Evolutionary conservation across 1,284 basidiomycete genomes (phyloP).

Genomic region (Cutaneotrichosporon sp.): DNA sequence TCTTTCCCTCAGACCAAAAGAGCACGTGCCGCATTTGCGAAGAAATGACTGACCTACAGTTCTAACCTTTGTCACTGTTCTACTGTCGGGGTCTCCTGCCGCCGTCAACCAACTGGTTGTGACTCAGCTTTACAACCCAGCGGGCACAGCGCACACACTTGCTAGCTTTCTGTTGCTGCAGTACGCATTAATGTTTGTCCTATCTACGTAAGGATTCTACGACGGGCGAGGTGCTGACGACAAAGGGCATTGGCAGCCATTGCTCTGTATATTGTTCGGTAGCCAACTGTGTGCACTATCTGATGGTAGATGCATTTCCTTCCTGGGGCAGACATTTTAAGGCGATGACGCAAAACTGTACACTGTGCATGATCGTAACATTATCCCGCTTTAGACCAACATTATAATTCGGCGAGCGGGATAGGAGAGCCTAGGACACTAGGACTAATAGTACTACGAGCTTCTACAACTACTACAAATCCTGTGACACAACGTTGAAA

Average conservation of each 20-base stretch:
- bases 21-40: conserved; percentile 24
- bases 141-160: conserved; percentile 43
- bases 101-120: conserved; percentile 46
- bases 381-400: too few relatives aligned
- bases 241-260: conserved; percentile 31
- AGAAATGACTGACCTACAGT: conserved; percentile 32
- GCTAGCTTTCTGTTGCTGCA: conserved; percentile 43
- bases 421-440: too few relatives aligned
- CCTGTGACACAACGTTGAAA: too few relatives aligned
- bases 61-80: conserved; percentile 45
- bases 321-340: too few relatives aligned
- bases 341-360: too few relatives aligned
- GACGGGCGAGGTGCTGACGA: neutral
- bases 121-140: conserved; percentile 48
- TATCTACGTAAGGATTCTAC: conserved; percentile 36
- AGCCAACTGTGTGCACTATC: neutral
- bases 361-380: too few relatives aligned
- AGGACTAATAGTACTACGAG: too few relatives aligned
- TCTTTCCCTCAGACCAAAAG: conserved; percentile 41
- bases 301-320: too few relatives aligned
- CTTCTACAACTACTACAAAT: too few relatives aligned
- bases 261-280: conserved; percentile 27
- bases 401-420: too few relatives aligned
- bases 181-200: conserved; percentile 39
- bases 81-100: conserved; percentile 45